phyloP scores from a whole-genome alignment of 331 rosid genomes.

The Quercus lobata region DNA sequence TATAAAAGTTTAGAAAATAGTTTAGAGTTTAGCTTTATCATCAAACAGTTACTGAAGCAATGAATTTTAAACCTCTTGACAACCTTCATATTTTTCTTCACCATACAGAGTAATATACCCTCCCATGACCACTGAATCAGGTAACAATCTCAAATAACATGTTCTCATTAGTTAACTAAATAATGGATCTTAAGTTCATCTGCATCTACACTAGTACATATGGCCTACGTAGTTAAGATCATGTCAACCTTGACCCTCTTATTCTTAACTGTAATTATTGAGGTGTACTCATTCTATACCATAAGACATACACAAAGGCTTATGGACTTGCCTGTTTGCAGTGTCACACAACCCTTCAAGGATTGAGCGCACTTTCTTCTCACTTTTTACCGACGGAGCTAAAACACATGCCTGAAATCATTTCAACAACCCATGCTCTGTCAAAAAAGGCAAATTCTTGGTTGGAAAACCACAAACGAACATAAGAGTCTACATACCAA shows the following conservation, averaged over 20 bases:
- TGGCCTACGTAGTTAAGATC: not conserved
- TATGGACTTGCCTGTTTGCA: slow-evolving; percentile 75
- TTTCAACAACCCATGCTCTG: slow-evolving; percentile 20
- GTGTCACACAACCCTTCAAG: slow-evolving; percentile 80
- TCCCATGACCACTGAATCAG: not conserved
- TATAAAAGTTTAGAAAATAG: not conserved
- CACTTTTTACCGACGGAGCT: slow-evolving; percentile 71
- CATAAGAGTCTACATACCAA: slow-evolving; percentile 49
- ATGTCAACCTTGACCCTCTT: not conserved
- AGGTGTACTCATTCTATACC: slow-evolving; percentile 2
- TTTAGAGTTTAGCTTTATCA: not conserved
- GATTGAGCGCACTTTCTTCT: slow-evolving; percentile 91
- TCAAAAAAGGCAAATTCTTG: slow-evolving; percentile 2
- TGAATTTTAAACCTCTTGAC: not conserved
- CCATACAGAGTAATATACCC: not conserved
- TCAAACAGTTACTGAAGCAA: not conserved
- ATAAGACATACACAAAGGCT: slow-evolving; percentile 1
- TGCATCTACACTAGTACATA: not conserved
- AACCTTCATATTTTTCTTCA: not conserved
- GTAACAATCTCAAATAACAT: not conserved
- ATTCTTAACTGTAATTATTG: not conserved
- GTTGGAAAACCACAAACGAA: slow-evolving; percentile 10
- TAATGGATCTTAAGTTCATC: not conserved
- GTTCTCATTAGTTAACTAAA: not conserved
- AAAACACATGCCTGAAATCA: slow-evolving; percentile 75